Evolutionary conservation across 768 basidiomycete species (phyloP).

Genomic region (Phylloporus sp.): DNA sequence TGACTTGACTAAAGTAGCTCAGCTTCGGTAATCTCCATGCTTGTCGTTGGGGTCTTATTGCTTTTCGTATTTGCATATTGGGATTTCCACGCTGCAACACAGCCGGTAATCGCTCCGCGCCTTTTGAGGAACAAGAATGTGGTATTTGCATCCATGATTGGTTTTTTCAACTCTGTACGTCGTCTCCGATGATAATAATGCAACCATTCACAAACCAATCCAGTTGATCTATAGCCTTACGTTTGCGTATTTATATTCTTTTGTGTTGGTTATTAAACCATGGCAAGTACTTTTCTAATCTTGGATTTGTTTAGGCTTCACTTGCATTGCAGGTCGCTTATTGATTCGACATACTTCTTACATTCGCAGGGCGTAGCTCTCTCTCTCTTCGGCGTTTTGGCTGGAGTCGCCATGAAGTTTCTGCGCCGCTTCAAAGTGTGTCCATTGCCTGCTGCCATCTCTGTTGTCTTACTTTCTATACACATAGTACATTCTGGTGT

Average conservation of each 20-base stretch:
- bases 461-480: background rate
- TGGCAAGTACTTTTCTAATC: constrained; percentile 32
- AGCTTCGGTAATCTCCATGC: constrained; percentile 52
- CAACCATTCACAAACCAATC: background rate
- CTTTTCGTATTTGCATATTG: constrained; percentile 44
- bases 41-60: constrained; percentile 42
- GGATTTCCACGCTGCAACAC: constrained; percentile 48
- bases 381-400: constrained; percentile 60
- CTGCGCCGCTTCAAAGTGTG: constrained; percentile 53
- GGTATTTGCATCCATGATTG: constrained; percentile 55
- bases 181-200: background rate
- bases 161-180: constrained; percentile 58
- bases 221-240: constrained; percentile 66
- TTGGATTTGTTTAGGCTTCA: background rate
- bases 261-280: constrained; percentile 50
- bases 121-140: constrained; percentile 60
- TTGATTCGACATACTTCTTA: constrained; percentile 58
- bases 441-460: background rate
- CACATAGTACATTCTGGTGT: constrained; percentile 45
- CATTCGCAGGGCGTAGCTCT: constrained; percentile 56
- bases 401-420: constrained; percentile 53
- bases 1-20: constrained; percentile 5
- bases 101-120: constrained; percentile 58
- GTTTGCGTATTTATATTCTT: constrained; percentile 71
- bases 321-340: constrained; percentile 42